phyloP scores from a whole-genome alignment of 108 stramenopile genomes.

The Aurantiochytrium sp. region DNA sequence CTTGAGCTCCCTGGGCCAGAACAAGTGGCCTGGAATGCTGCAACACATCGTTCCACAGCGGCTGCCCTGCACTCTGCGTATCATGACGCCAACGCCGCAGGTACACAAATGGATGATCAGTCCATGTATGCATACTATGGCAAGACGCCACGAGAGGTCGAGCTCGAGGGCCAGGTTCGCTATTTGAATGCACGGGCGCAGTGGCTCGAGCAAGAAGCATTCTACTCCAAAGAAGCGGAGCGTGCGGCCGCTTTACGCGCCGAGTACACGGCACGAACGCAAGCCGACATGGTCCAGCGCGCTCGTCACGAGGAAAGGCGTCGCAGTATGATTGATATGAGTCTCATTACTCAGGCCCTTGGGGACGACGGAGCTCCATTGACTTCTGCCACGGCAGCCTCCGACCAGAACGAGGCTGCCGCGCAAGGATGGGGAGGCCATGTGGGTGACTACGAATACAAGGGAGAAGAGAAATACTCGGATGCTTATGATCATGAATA shows the following conservation, averaged over 20 bases:
- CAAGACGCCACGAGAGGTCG: background rate
- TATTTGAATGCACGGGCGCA: background rate
- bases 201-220: background rate
- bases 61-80: background rate
- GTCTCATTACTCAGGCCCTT: background rate
- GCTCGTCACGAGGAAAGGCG: background rate
- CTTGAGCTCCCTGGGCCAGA: background rate
- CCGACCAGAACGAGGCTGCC: no score
- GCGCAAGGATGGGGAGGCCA: no score
- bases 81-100: background rate
- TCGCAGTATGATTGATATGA: background rate
- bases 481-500: no score
- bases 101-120: background rate
- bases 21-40: background rate
- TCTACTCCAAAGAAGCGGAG: background rate
- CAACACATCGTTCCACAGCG: background rate
- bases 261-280: slow-evolving; percentile 11
- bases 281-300: background rate
- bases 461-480: no score
- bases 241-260: background rate
- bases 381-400: background rate
- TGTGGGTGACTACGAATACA: no score
- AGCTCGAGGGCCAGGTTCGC: background rate
- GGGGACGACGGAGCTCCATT: background rate
- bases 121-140: background rate